Percentiles rank a stretch among this genome's conserved stretches.
These are phyloP conservation scores for Crucihimalaya himalaica DNA, from an alignment of 345 rosid genomes.

Conservation along the genomic window DNA sequence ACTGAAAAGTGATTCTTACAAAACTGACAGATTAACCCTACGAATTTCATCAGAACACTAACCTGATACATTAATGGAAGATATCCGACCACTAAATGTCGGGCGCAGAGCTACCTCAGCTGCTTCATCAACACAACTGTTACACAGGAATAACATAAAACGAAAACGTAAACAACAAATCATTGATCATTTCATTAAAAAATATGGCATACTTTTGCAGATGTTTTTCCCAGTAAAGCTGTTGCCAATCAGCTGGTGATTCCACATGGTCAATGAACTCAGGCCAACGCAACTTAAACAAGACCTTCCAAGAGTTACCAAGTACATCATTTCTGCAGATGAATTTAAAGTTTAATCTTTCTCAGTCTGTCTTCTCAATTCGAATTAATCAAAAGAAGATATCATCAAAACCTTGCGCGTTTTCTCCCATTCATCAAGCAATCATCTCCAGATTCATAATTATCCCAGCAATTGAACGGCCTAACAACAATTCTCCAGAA, in stretches of 20 bases:
- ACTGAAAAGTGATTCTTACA: conserved; percentile 1
- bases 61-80: conserved; percentile 65
- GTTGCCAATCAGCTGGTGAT: conserved; percentile 65
- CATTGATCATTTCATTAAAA: conserved; percentile 1
- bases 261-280: conserved; percentile 28
- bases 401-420: conserved; percentile 56
- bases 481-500: conserved; percentile 46
- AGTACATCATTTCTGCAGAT: conserved; percentile 51
- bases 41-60: conserved; percentile 12
- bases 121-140: conserved; percentile 92
- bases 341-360: neutral
- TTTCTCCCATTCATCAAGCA: conserved; percentile 53
- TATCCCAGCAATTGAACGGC: conserved; percentile 54
- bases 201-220: conserved; percentile 56
- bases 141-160: conserved; percentile 35
- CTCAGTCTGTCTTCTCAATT: neutral
- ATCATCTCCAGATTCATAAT: conserved; percentile 45
- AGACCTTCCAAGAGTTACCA: conserved; percentile 56
- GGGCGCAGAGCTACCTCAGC: conserved; percentile 70
- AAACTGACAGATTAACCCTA: neutral
- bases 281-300: conserved; percentile 77
- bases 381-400: neutral
- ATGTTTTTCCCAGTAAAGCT: conserved; percentile 81
- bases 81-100: conserved; percentile 57
- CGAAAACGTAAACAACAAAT: neutral